Base-by-base conservation (phyloP, 225 moss, liverwort and hornwort species). In the Neckera pumila region DNA sequence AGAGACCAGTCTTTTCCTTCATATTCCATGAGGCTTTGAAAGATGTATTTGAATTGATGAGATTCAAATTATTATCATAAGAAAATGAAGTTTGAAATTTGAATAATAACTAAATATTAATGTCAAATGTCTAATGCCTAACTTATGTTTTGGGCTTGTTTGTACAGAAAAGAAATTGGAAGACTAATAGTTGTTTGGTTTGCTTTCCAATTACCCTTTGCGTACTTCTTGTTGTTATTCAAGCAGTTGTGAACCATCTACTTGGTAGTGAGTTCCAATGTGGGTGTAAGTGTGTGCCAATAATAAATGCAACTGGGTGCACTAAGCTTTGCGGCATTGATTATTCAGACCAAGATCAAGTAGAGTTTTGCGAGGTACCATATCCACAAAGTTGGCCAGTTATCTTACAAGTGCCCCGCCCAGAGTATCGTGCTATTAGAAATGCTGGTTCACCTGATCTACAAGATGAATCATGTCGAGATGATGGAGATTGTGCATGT, bases 131-230 rank as follows among this genome's bases (percentile, higher is more conserved):
- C 20, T 17, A 72, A 85, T 64, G 23, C 49, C 65, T 92, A 75
- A 90, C 38, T 7, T 51, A 47, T 80, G 26, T 73, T 88, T 38
- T 82, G 49, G 42, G 7, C 59, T 84, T 82, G 83, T 76, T 62
- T 80, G 9, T 84, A 43, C 95, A 99, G 98, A 99, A 95, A 85
- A 94, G 96, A 81, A 96, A 95, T 64, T 95, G 93, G 93, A 92
- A 83, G 81, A 95, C 95, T 23, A 99, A 99, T 85, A 94, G 95
- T 85, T 97, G 97, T 73, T 83, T 99, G 76, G 90, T 99, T 34
- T 89, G 86, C 89, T 93, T 96, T 33, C 98, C 98, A 42, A 87
- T 99, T 14, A 42, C 90, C 28, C 89, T 96, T 1, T 95, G 95
- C 67, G 20, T 99, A 34, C 86, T 97, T 72, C 91, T 99, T 28